These are phyloP conservation scores for Wickerhamomyces sp. DNA, from an alignment of 1,139 yeast genomes.

Conservation along the genomic window DNA sequence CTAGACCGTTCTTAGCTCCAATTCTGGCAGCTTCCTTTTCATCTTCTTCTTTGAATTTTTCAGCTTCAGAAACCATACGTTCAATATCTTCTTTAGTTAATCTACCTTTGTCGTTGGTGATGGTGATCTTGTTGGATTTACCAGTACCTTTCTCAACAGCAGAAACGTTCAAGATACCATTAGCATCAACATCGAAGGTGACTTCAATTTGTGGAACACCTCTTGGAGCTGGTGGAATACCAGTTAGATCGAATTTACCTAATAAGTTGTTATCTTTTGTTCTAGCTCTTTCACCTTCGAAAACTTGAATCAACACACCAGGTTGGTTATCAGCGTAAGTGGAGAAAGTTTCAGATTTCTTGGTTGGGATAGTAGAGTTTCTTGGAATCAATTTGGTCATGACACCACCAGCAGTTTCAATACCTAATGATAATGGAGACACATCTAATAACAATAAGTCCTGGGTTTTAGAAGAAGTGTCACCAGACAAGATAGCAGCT, in stretches of 20 bases:
- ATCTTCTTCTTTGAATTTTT: constrained; percentile 80
- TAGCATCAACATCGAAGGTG: constrained; percentile 88
- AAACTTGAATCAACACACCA: constrained; percentile 88
- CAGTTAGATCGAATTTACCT: constrained; percentile 89
- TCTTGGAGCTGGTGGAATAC: constrained; percentile 95
- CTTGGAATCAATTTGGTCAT: constrained; percentile 89
- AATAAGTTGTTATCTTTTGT: constrained; percentile 91
- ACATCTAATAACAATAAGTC: constrained; percentile 82
- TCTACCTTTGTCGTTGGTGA: constrained; percentile 94
- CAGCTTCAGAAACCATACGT: constrained; percentile 92
- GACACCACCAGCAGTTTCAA: constrained; percentile 94
- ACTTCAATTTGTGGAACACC: constrained; percentile 96
- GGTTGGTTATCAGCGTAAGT: constrained; percentile 94
- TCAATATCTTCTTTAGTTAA: constrained; percentile 91
- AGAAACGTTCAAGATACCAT: constrained; percentile 89
- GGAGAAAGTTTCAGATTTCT: constrained; percentile 86
- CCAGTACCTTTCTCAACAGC: constrained; percentile 91
- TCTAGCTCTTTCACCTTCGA: constrained; percentile 91
- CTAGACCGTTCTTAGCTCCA: constrained; percentile 84
- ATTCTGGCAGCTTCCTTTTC: constrained; percentile 79
- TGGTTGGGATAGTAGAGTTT: constrained; percentile 81
- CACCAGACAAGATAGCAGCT: constrained; percentile 89
- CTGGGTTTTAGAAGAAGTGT: constrained; percentile 58
- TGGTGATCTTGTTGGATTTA: constrained; percentile 75
- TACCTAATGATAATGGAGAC: constrained; percentile 85